These are phyloP conservation scores for Colletotrichum cordylinicola DNA, from an alignment of 2,329 filamentous ascomycete species.

Conservation along the genomic window DNA sequence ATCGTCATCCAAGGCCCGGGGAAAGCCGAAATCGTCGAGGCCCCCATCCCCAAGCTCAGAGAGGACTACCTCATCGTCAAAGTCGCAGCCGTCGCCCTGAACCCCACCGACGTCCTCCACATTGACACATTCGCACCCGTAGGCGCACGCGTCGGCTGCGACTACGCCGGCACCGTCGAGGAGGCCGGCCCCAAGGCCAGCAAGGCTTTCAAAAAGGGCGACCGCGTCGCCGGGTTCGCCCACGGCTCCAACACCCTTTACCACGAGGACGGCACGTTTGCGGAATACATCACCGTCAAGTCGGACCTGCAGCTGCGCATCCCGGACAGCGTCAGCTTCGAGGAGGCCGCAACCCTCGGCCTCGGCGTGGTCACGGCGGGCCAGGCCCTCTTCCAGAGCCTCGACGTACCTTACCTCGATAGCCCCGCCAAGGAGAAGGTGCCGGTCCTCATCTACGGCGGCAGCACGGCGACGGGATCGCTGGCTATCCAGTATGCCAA, in stretches of 20 bases:
- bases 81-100: slow-evolving; percentile 34
- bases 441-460: slow-evolving; percentile 46
- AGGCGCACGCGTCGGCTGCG: slow-evolving; percentile 41
- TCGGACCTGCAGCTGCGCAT: slow-evolving; percentile 46
- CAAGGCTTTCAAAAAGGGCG: slow-evolving; percentile 49
- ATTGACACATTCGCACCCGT: slow-evolving; percentile 23
- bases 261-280: slow-evolving; percentile 46
- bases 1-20: background rate
- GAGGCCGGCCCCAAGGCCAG: slow-evolving; percentile 48
- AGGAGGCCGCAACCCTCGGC: slow-evolving; percentile 51
- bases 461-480: slow-evolving; percentile 61
- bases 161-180: slow-evolving; percentile 53
- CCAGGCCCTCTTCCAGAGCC: slow-evolving; percentile 52
- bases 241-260: slow-evolving; percentile 34
- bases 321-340: slow-evolving; percentile 47
- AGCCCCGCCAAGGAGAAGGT: background rate
- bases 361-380: slow-evolving; percentile 47
- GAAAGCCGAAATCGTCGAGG: background rate
- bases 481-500: slow-evolving; percentile 52
- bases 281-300: slow-evolving; percentile 41
- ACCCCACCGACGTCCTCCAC: slow-evolving; percentile 36
- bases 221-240: slow-evolving; percentile 48
- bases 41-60: background rate
- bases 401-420: slow-evolving; percentile 51
- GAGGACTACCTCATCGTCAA: slow-evolving; percentile 31